These are phyloP conservation scores for Umbelopsis sp. DNA, from an alignment of 192 early-diverging fungal genomes.

Conservation along the genomic window DNA sequence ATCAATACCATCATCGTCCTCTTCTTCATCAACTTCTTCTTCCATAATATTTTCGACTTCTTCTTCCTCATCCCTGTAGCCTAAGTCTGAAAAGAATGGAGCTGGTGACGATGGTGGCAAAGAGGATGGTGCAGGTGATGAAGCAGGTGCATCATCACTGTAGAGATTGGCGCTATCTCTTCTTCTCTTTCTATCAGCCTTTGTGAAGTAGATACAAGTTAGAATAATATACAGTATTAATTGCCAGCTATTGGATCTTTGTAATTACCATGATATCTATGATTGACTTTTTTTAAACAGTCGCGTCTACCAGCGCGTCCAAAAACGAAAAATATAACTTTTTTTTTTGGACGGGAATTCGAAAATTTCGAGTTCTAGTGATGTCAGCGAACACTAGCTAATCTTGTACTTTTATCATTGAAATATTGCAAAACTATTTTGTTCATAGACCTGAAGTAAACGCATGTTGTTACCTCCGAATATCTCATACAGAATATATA, in stretches of 20 bases:
- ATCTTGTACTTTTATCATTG: background rate
- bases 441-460: no score
- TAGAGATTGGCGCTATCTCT: constrained; percentile 43
- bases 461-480: no score
- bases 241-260: background rate
- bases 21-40: constrained; percentile 54
- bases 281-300: background rate
- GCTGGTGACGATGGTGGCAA: constrained; percentile 47
- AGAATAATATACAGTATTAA: background rate
- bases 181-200: constrained; percentile 56
- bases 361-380: background rate
- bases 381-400: background rate
- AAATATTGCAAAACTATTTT: no score
- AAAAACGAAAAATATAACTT: constrained; percentile 3
- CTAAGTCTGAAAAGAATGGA: constrained; percentile 51
- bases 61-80: constrained; percentile 49
- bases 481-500: no score
- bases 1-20: constrained; percentile 88
- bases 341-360: constrained; percentile 1
- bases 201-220: background rate
- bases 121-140: constrained; percentile 44
- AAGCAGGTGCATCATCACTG: constrained; percentile 26
- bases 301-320: constrained; percentile 7
- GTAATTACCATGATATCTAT: constrained; percentile 5
- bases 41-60: constrained; percentile 55